These are phyloP conservation scores for Acacia crassicarpa DNA, from an alignment of 306 rosid species.

Conservation along the genomic window DNA sequence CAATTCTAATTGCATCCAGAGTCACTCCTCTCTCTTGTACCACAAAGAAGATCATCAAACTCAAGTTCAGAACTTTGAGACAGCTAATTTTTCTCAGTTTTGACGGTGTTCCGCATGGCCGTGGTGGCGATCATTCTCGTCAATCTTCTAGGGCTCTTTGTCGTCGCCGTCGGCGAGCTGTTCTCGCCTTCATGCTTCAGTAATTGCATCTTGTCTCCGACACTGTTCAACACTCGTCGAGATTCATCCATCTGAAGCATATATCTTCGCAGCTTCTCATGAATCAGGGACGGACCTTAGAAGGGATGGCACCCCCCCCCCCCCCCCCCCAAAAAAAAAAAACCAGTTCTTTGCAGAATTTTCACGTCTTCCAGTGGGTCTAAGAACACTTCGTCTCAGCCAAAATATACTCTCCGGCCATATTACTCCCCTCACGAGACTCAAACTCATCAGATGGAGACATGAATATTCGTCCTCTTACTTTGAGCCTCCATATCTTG, in stretches of 20 bases:
- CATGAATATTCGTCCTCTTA: neutral
- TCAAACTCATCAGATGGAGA: slow-evolving; percentile 22
- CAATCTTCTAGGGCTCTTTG: neutral
- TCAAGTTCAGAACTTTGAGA: neutral
- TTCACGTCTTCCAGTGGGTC: slow-evolving; percentile 35
- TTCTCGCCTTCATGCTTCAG: neutral
- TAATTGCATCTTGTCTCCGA: neutral
- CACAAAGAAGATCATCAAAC: neutral
- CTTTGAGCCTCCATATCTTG: neutral
- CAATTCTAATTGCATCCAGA: neutral
- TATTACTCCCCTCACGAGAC: slow-evolving; percentile 26
- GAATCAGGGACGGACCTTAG: no score
- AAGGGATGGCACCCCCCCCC: no score
- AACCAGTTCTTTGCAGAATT: slow-evolving; percentile 45
- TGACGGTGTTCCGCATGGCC: neutral
- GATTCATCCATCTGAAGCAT: neutral
- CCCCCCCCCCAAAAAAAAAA: no score
- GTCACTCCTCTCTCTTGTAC: neutral
- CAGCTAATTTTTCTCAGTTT: neutral
- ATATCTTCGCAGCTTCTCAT: neutral
- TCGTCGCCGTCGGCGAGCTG: neutral
- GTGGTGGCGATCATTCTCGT: neutral
- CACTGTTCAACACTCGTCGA: neutral
- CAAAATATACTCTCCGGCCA: neutral
- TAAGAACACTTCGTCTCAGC: neutral